A percentile compares a stretch with the other conserved stretches of the same genome.
Evolutionary conservation across 495 filamentous ascomycete species (phyloP).

Genomic region (Neurospora sp.): DNA sequence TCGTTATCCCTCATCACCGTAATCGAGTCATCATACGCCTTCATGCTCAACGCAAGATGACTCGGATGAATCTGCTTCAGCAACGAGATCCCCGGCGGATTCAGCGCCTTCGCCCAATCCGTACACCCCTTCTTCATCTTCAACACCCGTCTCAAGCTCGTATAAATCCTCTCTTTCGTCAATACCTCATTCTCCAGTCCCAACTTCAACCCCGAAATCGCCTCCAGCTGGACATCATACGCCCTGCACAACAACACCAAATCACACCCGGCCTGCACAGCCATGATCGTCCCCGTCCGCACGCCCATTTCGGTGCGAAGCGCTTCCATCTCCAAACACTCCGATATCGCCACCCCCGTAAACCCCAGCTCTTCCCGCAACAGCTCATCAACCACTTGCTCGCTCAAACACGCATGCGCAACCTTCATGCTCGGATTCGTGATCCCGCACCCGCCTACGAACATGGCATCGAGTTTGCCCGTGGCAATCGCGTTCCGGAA

Average conservation of each 20-base stretch:
- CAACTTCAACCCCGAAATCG: constrained; percentile 71
- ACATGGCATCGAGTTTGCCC: constrained; percentile 75
- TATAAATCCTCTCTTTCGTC: constrained; percentile 58
- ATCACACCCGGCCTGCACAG: constrained; percentile 85
- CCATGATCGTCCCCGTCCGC: constrained; percentile 88
- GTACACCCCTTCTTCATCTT: constrained; percentile 67
- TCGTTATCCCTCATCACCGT: constrained; percentile 78
- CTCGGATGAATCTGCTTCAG: constrained; percentile 69
- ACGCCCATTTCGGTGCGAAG: constrained; percentile 84
- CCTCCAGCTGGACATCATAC: constrained; percentile 77
- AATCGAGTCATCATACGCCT: constrained; percentile 77
- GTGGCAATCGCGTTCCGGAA: constrained; percentile 77
- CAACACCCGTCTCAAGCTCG: constrained; percentile 64
- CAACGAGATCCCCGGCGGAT: constrained; percentile 59
- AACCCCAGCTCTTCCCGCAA: constrained; percentile 75
- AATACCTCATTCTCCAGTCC: constrained; percentile 81
- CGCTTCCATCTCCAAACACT: constrained; percentile 93
- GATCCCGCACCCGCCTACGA: constrained; percentile 84
- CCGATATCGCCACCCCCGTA: constrained; percentile 83
- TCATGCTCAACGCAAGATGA: constrained; percentile 27
- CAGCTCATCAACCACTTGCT: constrained; percentile 80
- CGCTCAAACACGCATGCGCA: constrained; percentile 84
- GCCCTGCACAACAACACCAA: constrained; percentile 75
- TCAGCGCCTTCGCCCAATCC: constrained; percentile 73
- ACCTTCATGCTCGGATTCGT: constrained; percentile 78